These are phyloP conservation scores for Hygrophorus russula DNA, from an alignment of 768 basidiomycete species.

Conservation along the genomic window DNA sequence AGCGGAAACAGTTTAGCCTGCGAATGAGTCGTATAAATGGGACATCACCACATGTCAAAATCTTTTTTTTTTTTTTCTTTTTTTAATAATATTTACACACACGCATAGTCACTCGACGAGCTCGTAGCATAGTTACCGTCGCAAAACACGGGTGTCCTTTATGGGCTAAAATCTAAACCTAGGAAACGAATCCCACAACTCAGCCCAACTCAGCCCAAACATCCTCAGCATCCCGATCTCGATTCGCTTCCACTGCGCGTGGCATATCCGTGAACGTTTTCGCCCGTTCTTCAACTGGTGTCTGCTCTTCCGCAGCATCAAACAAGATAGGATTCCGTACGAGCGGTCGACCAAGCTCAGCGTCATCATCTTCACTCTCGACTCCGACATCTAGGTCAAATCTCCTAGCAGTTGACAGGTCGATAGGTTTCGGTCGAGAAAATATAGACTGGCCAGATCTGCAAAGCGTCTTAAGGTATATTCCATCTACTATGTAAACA, in stretches of 20 bases:
- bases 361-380: slow-evolving; percentile 54
- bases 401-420: slow-evolving; percentile 60
- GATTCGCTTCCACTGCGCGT: slow-evolving; percentile 39
- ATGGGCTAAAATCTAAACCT: too few relatives aligned
- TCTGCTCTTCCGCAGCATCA: slow-evolving; percentile 37
- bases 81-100: too few relatives aligned
- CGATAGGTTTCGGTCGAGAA: slow-evolving; percentile 76
- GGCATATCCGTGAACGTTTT: slow-evolving; percentile 46
- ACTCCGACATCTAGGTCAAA: slow-evolving; percentile 64
- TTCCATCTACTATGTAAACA: too few relatives aligned
- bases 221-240: slow-evolving; percentile 53
- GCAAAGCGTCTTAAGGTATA: slow-evolving; percentile 3
- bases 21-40: too few relatives aligned
- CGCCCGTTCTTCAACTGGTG: slow-evolving; percentile 7
- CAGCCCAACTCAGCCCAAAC: slow-evolving; percentile 61
- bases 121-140: too few relatives aligned
- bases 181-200: slow-evolving; percentile 8
- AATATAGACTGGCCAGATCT: slow-evolving; percentile 89
- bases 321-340: slow-evolving; percentile 53
- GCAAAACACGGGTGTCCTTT: too few relatives aligned
- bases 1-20: too few relatives aligned
- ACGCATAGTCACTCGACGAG: too few relatives aligned
- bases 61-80: too few relatives aligned
- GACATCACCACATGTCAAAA: too few relatives aligned
- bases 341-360: slow-evolving; percentile 47